Percentiles rank a stretch among this genome's conserved stretches.
These are phyloP conservation scores for Aspergillus sclerotioniger DNA, from an alignment of 495 filamentous ascomycete species.

Conservation along the genomic window DNA sequence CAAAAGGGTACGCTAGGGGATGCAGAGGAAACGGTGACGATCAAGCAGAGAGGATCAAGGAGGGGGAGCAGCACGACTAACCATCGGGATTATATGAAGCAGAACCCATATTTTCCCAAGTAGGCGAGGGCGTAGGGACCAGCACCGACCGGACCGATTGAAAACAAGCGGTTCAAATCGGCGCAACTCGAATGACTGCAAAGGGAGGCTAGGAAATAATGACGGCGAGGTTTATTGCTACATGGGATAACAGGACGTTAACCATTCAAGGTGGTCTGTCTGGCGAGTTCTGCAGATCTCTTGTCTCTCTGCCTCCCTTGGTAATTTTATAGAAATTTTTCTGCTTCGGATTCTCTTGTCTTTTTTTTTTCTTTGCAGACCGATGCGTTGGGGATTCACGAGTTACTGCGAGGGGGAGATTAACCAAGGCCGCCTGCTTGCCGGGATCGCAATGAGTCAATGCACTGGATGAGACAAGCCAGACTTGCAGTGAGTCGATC, in stretches of 20 bases:
- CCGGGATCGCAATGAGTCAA: not conserved
- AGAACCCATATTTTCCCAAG: slow-evolving; percentile 38
- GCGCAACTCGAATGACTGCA: slow-evolving; percentile 16
- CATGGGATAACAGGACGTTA: slow-evolving; percentile 19
- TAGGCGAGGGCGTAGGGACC: slow-evolving; percentile 20
- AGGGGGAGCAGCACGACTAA: slow-evolving; percentile 30
- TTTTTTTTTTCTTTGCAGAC: not conserved
- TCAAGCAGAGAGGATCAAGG: slow-evolving; percentile 20
- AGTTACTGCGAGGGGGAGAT: slow-evolving; percentile 15
- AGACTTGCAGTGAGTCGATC: not conserved
- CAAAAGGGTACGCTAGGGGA: not conserved
- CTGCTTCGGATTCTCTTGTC: not conserved
- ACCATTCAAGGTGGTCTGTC: slow-evolving; percentile 8
- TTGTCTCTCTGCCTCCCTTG: not conserved
- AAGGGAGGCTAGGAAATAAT: not conserved
- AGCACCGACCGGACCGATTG: slow-evolving; percentile 24
- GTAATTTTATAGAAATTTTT: not conserved
- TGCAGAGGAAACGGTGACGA: slow-evolving; percentile 13
- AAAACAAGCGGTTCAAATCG: slow-evolving; percentile 29
- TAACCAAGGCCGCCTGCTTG: slow-evolving; percentile 5
- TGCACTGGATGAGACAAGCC: not conserved
- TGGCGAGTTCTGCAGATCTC: slow-evolving; percentile 2
- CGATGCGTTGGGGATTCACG: slow-evolving; percentile 2
- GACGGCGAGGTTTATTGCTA: slow-evolving; percentile 18
- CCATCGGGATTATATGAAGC: slow-evolving; percentile 40